Base-by-base conservation (phyloP, 345 rosid genomes). In the Moricandia moricandioides region DNA sequence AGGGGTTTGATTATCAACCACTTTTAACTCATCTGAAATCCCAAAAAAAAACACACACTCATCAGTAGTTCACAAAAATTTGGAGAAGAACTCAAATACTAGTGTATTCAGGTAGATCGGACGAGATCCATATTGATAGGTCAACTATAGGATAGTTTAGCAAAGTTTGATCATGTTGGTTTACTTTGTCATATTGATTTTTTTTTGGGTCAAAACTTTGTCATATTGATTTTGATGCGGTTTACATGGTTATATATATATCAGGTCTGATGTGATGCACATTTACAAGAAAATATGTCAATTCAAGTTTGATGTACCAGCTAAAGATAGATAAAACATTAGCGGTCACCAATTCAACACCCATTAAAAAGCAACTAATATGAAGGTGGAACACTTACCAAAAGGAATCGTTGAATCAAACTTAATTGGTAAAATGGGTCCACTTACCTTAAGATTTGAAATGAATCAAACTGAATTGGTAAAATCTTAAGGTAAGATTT, bases 251-350 rank as follows among this genome's bases (percentile, higher is more conserved):
- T 12, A 51, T 0, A 24, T 17, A 60, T 67, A 27, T 67, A 2
- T 34, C 51, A 29, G 12, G 55, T 74, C 4, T 37, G 49, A 62
- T 54, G 58, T 62, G 69, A 62, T 52, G 33, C 64, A 52, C 57
- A 68, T 27, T 75, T 35, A 69, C 34, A 35, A 37, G 3, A 62
- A 52, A 24, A 37, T 34, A 59, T 45, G 45, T 27, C 62, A 61
- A 31, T 16, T 26, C 34, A 49, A 49, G 27, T 60, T 27, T 37
- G 56, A 68, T 69, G 69, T 69, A 60, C 47, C 57, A 76, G 62
- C 69, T 29, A 75, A 68, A 61, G 47, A 68, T 68, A 10, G 69
- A 76, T 29, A 69, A 39, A 76, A 76, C 69, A 69, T 52, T 12
- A 52, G 40, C 70, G 65, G 74, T 56, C 70, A 69, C 64, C 13